A percentile compares a stretch with the other conserved stretches of the same genome.
Evolutionary conservation across 129 eudicot species (phyloP).

Genomic region (Flaveria linearis): DNA sequence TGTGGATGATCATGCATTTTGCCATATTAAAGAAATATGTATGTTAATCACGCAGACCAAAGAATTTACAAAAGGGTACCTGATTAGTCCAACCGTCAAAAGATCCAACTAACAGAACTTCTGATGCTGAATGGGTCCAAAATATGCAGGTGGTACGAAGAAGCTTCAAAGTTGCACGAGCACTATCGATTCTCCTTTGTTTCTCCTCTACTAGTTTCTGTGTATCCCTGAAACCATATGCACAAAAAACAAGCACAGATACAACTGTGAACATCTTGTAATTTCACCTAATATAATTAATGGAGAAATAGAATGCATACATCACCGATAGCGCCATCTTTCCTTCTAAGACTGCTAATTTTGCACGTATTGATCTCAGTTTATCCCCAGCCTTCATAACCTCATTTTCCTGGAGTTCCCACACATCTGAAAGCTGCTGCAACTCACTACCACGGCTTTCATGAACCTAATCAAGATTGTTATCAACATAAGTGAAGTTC

Average conservation of each 20-base stretch:
- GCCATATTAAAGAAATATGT: not conserved
- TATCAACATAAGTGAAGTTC: not conserved
- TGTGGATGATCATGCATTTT: not conserved
- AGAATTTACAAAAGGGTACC: constrained; percentile 37
- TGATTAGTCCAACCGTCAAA: constrained; percentile 90
- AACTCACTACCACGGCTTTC: constrained; percentile 50
- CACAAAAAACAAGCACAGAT: not conserved
- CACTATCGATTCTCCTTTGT: constrained; percentile 65
- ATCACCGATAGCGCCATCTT: constrained; percentile 68
- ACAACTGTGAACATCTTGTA: constrained; percentile 8
- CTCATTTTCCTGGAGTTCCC: constrained; percentile 81
- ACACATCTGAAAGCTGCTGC: constrained; percentile 71
- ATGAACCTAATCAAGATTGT: constrained; percentile 38
- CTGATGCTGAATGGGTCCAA: constrained; percentile 81
- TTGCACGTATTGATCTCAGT: constrained; percentile 69
- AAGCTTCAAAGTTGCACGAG: constrained; percentile 58
- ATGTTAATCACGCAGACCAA: not conserved
- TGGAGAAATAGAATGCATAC: constrained; percentile 40
- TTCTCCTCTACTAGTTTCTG: constrained; percentile 66
- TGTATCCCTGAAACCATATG: constrained; percentile 54
- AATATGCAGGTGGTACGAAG: constrained; percentile 57
- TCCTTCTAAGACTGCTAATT: constrained; percentile 77
- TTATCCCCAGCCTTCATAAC: constrained; percentile 59
- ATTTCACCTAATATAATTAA: not conserved
- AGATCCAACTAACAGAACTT: constrained; percentile 77